These are phyloP conservation scores for Cucurbita argyrosperma DNA, from an alignment of 306 rosid species.

Conservation along the genomic window DNA sequence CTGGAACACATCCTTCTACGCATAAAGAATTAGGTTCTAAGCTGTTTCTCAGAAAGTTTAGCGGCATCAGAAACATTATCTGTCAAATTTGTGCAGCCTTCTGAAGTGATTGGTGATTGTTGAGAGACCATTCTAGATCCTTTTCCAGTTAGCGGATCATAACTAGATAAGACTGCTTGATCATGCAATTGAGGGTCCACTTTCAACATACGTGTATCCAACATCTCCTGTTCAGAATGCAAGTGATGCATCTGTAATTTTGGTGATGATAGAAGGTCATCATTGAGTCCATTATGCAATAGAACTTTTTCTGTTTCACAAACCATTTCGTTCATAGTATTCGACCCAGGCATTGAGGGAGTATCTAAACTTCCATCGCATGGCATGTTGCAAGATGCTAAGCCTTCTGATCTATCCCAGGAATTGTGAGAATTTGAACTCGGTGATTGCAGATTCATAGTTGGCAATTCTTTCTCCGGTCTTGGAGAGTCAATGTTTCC, in stretches of 20 bases:
- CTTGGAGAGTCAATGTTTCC: constrained; percentile 9
- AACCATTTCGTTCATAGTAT: background rate
- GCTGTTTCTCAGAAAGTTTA: constrained; percentile 14
- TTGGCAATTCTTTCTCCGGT: constrained; percentile 19
- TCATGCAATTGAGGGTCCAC: constrained; percentile 10
- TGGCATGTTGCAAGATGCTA: background rate
- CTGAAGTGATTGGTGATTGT: constrained; percentile 7
- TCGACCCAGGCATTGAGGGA: background rate
- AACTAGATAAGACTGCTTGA: constrained; percentile 6
- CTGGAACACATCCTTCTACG: constrained; percentile 6
- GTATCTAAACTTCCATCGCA: background rate
- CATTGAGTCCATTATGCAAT: constrained; percentile 4
- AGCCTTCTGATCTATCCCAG: constrained; percentile 14
- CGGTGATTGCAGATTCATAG: constrained; percentile 3
- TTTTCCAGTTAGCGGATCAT: constrained; percentile 13
- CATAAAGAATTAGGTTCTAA: constrained; percentile 14
- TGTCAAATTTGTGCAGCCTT: constrained; percentile 9
- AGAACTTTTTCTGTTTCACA: constrained; percentile 11
- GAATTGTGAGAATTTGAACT: constrained; percentile 10
- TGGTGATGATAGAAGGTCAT: constrained; percentile 6
- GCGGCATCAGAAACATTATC: constrained; percentile 4
- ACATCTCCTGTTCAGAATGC: constrained; percentile 18
- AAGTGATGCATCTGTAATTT: constrained; percentile 10
- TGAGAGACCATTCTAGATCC: constrained; percentile 5
- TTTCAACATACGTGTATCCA: constrained; percentile 16